Percentiles rank a stretch among this genome's conserved stretches.
Conservation (phyloP, 768 basidiomycete genomes). For the Tulasnella sp. region DNA sequence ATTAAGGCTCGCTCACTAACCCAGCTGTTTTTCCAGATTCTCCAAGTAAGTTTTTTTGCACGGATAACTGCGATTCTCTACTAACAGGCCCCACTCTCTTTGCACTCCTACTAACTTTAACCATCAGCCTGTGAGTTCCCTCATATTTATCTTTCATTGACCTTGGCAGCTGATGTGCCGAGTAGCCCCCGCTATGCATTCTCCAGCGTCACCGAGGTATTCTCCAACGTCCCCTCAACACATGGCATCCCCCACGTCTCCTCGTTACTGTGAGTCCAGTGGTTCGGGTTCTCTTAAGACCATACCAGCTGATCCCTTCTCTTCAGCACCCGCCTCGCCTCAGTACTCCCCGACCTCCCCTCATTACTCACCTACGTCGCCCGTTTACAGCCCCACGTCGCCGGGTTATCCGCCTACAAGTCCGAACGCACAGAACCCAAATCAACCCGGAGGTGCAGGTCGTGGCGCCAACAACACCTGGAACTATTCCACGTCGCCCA, state of each 20-base stretch:
- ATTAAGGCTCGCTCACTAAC: conserved; percentile 16
- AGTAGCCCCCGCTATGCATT: conserved; percentile 61
- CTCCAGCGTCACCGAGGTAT: conserved; percentile 86
- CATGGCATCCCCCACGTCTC: conserved; percentile 33
- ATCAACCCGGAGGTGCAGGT: background rate
- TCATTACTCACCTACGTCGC: conserved; percentile 77
- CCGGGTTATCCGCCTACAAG: background rate
- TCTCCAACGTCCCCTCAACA: conserved; percentile 75
- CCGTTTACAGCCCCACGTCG: conserved; percentile 49
- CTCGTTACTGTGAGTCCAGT: conserved; percentile 64
- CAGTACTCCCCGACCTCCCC: conserved; percentile 84
- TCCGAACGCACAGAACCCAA: background rate
- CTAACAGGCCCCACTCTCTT: background rate
- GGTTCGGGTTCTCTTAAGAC: background rate
- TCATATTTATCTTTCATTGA: background rate
- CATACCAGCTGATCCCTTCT: conserved; percentile 16
- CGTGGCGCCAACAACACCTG: background rate
- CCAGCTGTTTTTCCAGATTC: conserved; percentile 47
- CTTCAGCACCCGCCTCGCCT: conserved; percentile 72
- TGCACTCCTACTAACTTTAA: conserved; percentile 6
- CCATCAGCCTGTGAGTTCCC: conserved; percentile 52
- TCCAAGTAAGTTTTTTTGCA: conserved; percentile 52
- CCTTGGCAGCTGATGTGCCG: background rate
- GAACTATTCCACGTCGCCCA: background rate
- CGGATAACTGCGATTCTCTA: conserved; percentile 5